Conservation (phyloP, 768 basidiomycete species). For the Mrakia blollopis region DNA sequence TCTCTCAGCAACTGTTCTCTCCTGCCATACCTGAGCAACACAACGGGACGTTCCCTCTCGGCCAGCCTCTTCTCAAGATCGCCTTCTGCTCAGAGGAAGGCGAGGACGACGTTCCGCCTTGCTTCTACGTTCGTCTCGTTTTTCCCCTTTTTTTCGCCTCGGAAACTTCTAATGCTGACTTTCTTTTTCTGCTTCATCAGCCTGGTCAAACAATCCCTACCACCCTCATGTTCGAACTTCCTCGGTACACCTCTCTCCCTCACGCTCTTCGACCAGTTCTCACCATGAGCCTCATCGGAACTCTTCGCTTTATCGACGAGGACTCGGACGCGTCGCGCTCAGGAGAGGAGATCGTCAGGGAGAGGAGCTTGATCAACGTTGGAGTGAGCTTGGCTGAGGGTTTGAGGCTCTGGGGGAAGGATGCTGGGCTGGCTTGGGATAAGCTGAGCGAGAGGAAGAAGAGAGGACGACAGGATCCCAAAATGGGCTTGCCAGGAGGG, state of each 20-base stretch:
- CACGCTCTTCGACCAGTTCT: constrained; percentile 17
- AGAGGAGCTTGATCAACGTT: constrained; percentile 28
- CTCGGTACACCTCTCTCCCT: constrained; percentile 29
- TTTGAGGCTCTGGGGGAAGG: constrained; percentile 30
- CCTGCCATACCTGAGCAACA: not conserved
- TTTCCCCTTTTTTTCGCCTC: not conserved
- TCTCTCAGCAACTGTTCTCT: not conserved
- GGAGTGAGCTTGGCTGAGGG: constrained; percentile 31
- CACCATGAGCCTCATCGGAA: constrained; percentile 31
- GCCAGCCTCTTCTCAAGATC: constrained; percentile 16
- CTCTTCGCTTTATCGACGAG: constrained; percentile 13
- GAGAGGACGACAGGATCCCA: constrained; percentile 26
- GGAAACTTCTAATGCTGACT: not conserved
- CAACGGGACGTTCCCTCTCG: constrained; percentile 29
- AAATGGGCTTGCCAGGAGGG: constrained; percentile 28
- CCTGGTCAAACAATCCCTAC: constrained; percentile 33
- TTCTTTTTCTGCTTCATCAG: not conserved
- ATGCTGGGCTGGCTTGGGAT: constrained; percentile 23
- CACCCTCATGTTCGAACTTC: constrained; percentile 29
- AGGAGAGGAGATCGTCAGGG: not conserved
- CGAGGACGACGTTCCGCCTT: constrained; percentile 25
- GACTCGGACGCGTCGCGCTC: not conserved
- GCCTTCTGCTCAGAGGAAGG: constrained; percentile 26
- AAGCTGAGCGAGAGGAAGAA: constrained; percentile 26
- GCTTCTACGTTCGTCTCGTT: constrained; percentile 24